Base-by-base conservation (phyloP, 352 stramenopile species). In the Halophytophthora polymorphica region DNA sequence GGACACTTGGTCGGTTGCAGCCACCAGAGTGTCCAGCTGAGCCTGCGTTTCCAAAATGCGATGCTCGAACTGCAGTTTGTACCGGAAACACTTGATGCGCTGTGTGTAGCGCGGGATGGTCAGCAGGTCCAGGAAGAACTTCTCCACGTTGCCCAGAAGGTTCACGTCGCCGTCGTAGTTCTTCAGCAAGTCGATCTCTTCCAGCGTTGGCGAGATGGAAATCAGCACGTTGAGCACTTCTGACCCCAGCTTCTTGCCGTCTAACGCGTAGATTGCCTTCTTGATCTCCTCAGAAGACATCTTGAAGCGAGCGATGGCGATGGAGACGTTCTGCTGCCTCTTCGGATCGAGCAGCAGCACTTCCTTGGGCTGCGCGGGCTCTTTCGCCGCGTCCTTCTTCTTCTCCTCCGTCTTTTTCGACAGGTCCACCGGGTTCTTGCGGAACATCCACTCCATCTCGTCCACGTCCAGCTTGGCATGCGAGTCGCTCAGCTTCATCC, bases 291-390 rank as follows among this genome's bases (percentile, higher is more conserved):
- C 57, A 0, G 83, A 81, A 49, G 85, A 95, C 80, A 99, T 97
- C 29, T 96, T 89, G 42, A 98, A 90, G 29, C 95, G 87, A 22
- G 93, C 94, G 45, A 99, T 93, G 15, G 96, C 95, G 36, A 99
- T 99, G n/a, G 92, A 96, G 1, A 98, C 94, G 75, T 98, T 98
- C 68, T 99, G 97, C 34, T 97, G 91, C 21, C 93, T 84, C 68
- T 99, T 98, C 2, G 90, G 80, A 58, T 99, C 96, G 42, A 99
- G 90, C 14, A 98, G 70, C 19, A 93, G 66, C 6, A 95, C 84
- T 33, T 81, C 72, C 56, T 89, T 81, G 0, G 78, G 78, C 39
- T 73, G 66, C 0, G 50, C 29, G 25, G 57, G 37, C 6, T 59
- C 46, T n/a, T 72, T 72, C 15, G 74, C 70, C 23, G 53, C 45